A percentile compares a stretch with the other conserved stretches of the same genome.
phyloP scores from a whole-genome alignment of 139 green algal species.

The Trebouxia sp. region DNA sequence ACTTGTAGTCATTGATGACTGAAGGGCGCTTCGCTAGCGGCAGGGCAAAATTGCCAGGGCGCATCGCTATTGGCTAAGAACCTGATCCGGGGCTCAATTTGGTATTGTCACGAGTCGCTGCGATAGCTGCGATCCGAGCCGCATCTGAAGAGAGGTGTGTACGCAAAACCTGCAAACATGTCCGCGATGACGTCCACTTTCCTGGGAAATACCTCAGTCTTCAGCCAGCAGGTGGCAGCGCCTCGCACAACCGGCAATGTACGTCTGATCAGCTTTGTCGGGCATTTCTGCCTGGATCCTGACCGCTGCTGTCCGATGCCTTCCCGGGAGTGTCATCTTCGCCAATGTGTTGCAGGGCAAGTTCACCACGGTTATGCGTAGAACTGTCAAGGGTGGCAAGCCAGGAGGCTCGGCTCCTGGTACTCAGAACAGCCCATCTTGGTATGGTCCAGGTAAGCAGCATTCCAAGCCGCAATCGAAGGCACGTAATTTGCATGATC shows the following conservation, averaged over 20 bases:
- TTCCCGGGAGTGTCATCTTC: no score
- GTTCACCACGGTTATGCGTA: constrained; percentile 36
- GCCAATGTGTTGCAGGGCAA: constrained; percentile 28
- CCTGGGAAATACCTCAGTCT: constrained; percentile 24
- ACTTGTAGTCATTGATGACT: no score
- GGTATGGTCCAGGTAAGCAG: constrained; percentile 54
- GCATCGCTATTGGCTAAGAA: constrained; percentile 20
- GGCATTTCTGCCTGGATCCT: not conserved
- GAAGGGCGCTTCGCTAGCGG: no score
- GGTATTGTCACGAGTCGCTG: not conserved
- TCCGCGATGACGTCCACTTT: constrained; percentile 35
- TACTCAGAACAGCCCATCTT: not conserved
- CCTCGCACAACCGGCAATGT: constrained; percentile 12
- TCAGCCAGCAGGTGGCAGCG: constrained; percentile 13
- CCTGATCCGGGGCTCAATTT: constrained; percentile 1
- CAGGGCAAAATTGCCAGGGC: constrained; percentile 1
- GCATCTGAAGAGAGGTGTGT: no score
- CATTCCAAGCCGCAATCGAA: no score
- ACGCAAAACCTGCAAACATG: not conserved
- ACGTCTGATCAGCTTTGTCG: not conserved
- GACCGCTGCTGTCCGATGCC: no score
- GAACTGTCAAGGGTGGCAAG: constrained; percentile 37
- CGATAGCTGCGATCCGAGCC: not conserved
- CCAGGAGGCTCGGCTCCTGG: not conserved
- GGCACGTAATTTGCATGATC: no score